phyloP scores from a whole-genome alignment of 2,329 filamentous ascomycete genomes.

The Trichophyton equinum region DNA sequence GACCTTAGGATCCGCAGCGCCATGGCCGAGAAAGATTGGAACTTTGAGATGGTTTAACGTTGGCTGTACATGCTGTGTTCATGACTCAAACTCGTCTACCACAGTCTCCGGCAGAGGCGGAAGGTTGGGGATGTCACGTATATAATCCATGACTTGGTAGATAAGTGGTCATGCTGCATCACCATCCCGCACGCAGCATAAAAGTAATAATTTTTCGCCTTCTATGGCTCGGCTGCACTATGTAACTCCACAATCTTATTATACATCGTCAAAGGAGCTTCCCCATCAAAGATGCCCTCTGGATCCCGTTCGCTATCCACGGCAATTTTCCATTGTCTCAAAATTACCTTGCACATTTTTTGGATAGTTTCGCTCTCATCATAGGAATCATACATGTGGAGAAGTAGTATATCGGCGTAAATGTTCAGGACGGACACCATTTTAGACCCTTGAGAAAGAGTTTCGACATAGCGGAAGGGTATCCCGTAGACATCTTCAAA shows the following conservation, averaged over 20 bases:
- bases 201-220: too few species aligned
- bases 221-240: not conserved
- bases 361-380: not conserved
- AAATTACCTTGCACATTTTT: not conserved
- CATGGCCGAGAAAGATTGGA: conserved; percentile 37
- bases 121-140: not conserved
- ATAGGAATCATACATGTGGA: not conserved
- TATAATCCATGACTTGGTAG: not conserved
- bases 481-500: not conserved
- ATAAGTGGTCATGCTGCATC: not conserved
- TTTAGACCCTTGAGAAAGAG: not conserved
- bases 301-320: not conserved
- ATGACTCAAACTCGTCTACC: not conserved
- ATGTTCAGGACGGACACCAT: not conserved
- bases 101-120: conserved; percentile 32
- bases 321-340: not conserved
- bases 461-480: not conserved
- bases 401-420: not conserved
- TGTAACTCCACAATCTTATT: not conserved
- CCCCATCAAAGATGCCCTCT: not conserved
- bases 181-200: not conserved
- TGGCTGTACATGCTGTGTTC: not conserved
- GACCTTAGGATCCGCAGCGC: conserved; percentile 31
- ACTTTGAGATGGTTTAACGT: conserved; percentile 14
- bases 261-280: not conserved